Evolutionary conservation across 2,329 filamentous ascomycete species (phyloP), one percentile per base, ranked within the genome.

Genomic region (Emmonsia crescens): DNA sequence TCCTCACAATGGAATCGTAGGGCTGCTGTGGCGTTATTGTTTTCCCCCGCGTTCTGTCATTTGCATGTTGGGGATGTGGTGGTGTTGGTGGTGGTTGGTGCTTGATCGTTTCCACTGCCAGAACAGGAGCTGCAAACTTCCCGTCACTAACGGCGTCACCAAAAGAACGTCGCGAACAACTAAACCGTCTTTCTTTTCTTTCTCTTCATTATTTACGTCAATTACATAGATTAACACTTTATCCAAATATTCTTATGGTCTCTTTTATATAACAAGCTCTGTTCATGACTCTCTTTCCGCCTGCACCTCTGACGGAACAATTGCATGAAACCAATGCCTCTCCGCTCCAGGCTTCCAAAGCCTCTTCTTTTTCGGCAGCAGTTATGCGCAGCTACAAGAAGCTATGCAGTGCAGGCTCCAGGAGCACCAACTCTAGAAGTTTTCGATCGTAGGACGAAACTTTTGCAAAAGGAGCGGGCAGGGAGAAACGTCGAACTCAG

Each of bases 361-460:
- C 48, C 42, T 42, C 62, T 62, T 27, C 62, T 69, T 8, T 64
- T 66, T 24, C 66, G 65, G 57, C 67, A 67, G 19, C 38, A 24
- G 24, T 12, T 54, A 46, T 36, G 38, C 42, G 58, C 59, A 57
- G 52, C 64, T 38, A 61, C 65, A 38, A 70, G 88, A 62, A 78
- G 76, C 62, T 96, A 94, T 76, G 92, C 93, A 59, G 84, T 89
- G 62, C 88, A 91, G 75, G 82, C 89, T 24, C 81, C 89, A 1
- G 89, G 90, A 63, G 84, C 85, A 48, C 89, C 91, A 31, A 85
- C 86, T 44, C 85, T 95, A 68, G 88, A 96, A 68, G 89, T 99
- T 74, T 99, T 99, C 83, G 95, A 96, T 76, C 84, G 86, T 64
- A 83, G 84, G 67, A 85, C 87, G 27, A 99, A 99, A 80, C 92